A percentile compares a stretch with the other conserved stretches of the same genome.
Evolutionary conservation across 2,329 filamentous ascomycete genomes (phyloP).

Genomic region (Thermoascus crustaceus): DNA sequence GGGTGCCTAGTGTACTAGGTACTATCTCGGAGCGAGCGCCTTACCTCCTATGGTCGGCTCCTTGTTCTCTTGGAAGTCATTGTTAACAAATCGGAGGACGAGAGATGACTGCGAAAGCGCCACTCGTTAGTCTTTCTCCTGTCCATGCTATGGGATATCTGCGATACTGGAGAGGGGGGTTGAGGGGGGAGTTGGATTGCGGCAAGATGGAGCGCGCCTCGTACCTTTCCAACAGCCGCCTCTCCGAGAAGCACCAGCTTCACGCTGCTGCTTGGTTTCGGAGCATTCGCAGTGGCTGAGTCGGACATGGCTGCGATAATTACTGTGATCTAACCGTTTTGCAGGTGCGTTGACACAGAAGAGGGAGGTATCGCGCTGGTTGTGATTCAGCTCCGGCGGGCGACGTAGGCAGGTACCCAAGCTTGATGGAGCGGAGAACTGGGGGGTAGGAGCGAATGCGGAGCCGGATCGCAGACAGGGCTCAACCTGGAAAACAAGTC

Average conservation of each 20-base stretch:
- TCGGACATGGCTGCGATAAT: conserved; percentile 55
- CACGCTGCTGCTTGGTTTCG: conserved; percentile 98
- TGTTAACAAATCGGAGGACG: conserved; percentile 96
- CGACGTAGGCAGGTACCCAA: neutral
- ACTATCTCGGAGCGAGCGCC: conserved; percentile 8
- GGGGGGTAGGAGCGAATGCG: neutral
- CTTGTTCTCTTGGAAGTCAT: conserved; percentile 99
- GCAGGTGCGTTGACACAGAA: neutral
- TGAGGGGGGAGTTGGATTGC: too few species aligned
- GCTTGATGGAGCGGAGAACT: neutral
- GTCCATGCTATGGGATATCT: too few species aligned
- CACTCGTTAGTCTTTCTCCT: conserved; percentile 17
- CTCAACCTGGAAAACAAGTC: too few species aligned
- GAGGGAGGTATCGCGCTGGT: neutral
- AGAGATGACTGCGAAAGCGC: conserved; percentile 68
- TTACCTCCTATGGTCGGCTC: conserved; percentile 96
- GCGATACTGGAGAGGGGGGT: too few species aligned
- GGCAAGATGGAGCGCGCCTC: too few species aligned
- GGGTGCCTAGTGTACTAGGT: neutral
- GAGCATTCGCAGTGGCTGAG: conserved; percentile 54
- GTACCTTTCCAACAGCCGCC: conserved; percentile 95
- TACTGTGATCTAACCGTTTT: neutral
- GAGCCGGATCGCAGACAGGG: too few species aligned
- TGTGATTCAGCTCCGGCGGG: neutral
- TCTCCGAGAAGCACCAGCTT: conserved; percentile 97